Base-by-base conservation (phyloP, 164 flowering plant genomes). In the Amborella trichopoda region DNA sequence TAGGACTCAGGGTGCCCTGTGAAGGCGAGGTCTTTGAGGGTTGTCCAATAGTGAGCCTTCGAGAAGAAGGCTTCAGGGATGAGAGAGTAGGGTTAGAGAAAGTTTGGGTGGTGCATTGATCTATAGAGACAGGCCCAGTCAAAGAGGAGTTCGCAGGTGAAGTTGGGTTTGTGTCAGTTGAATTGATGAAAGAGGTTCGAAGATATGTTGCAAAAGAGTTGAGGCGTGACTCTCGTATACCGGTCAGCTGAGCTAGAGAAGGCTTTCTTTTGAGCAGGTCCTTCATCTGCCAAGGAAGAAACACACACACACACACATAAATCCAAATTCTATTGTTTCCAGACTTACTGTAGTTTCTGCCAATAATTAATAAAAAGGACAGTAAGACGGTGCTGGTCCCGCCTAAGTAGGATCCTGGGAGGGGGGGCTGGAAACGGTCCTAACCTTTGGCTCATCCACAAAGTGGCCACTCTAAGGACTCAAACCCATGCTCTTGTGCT, bases 151-250 rank as follows among this genome's bases (percentile, higher is more conserved):
- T 24, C 11, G 62, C 30, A 11, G 49, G 20, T 24, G 65, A 36
- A 56, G 56, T 61, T 16, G 63, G 60, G 39, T 49, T 65, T 26
- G 53, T 40, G 26, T 57, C 28, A 16, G 66, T 32, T 30, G 96
- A 64, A 24, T 80, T 82, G 48, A 69, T 36, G 48, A 87, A 76
- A 70, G 75, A 74, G 3, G 83, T 66, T 44, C 82, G 94, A n/a
- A 91, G 78, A 49, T 77, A 83, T 50, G 64, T 68, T 13, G 86
- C 91, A 68, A 91, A 78, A 67, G 75, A 73, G 23, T 72, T 72
- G 17, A 91, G 90, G 1, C 96, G 90, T 30, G 81, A 64, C 55
- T 82, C 79, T 45, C 82, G 62, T 36, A 91, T 87, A 49, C 99
- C 95, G 48, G 90, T 91, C 55, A 91, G 65, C 56, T 78, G 78